Conservation (phyloP, 352 stramenopile species). For the Globisporangium emineosum region DNA sequence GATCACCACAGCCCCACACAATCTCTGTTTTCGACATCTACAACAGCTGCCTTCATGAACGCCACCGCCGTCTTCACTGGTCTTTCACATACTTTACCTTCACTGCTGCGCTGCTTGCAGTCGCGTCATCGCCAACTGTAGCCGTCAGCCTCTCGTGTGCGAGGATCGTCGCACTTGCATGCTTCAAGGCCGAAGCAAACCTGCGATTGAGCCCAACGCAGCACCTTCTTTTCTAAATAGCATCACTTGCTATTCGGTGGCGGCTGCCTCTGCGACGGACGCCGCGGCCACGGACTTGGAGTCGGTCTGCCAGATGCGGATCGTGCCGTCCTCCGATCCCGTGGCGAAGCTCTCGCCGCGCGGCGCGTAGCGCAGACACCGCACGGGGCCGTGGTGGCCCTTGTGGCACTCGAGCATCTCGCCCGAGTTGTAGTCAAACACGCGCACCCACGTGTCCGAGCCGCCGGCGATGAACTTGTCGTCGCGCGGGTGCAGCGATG, state of each 20-base stretch:
- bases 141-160: neutral
- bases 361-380: constrained; percentile 95
- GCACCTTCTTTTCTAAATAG: neutral
- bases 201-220: constrained; percentile 3
- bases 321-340: constrained; percentile 97
- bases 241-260: constrained; percentile 9
- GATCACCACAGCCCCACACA: neutral
- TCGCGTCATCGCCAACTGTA: neutral
- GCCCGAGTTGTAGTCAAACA: constrained; percentile 93
- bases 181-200: constrained; percentile 3
- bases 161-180: neutral
- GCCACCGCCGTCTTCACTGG: neutral
- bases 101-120: neutral
- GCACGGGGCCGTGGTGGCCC: constrained; percentile 96
- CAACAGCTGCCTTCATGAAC: neutral
- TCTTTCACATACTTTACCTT: neutral
- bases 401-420: constrained; percentile 95
- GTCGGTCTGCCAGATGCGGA: constrained; percentile 94
- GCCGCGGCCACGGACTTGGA: constrained; percentile 58
- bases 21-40: neutral
- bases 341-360: constrained; percentile 93
- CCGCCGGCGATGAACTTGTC: constrained; percentile 89
- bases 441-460: constrained; percentile 96
- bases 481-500: constrained; percentile 82
- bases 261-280: constrained; percentile 46